Evolutionary conservation across 192 early-diverging fungal species (phyloP), one percentile per base, ranked within the genome.

Genomic region (Rhizophagus prolifer): DNA sequence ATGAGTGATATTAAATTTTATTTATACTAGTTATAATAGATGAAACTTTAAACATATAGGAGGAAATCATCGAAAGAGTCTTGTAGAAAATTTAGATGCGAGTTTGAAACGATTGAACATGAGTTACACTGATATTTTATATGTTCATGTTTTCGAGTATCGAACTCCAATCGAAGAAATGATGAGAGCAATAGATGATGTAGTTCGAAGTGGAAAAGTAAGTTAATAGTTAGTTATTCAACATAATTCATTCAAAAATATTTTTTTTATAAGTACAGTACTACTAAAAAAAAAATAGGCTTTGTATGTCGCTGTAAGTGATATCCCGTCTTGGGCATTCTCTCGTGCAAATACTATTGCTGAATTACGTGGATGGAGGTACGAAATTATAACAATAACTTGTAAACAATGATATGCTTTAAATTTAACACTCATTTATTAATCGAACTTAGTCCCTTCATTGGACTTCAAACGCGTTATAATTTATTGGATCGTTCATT

Each of bases 101-200:
- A 82, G 80, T 63, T 72, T 88, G 8, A 78, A 84, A 70, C 69
- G 85, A 5, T 75, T 88, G 25, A 60, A 74, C 14, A 80, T 80
- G 14, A 66, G 36, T 3, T 76, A 78, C 21, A 23, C 74, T 36
- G 81, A 82, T 58, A 21, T 81, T 58, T 58, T 81, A 8, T 81
- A 81, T 68, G 23, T 78, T 7, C 76, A 81, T 59, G n/a, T 65
- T 1, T 41, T 9, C 44, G 79, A 80, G 25, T 80, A 72, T 31
- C 46, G 34, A 21, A 86, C 89, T 3, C 82, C 87, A 9, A 81
- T 87, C 21, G 86, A 90, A 75, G 88, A 91, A 66, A 92, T 89
- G 2, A 84, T 92, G 80, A 78, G 81, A 65, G 85, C 89, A 5
- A 70, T 92, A 9, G 50, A 91, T 67, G 90, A 92, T 63, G 60